A percentile compares a stretch with the other conserved stretches of the same genome.
Conservation (phyloP, 2,329 filamentous ascomycete genomes). For the Apiospora phragmitis region DNA sequence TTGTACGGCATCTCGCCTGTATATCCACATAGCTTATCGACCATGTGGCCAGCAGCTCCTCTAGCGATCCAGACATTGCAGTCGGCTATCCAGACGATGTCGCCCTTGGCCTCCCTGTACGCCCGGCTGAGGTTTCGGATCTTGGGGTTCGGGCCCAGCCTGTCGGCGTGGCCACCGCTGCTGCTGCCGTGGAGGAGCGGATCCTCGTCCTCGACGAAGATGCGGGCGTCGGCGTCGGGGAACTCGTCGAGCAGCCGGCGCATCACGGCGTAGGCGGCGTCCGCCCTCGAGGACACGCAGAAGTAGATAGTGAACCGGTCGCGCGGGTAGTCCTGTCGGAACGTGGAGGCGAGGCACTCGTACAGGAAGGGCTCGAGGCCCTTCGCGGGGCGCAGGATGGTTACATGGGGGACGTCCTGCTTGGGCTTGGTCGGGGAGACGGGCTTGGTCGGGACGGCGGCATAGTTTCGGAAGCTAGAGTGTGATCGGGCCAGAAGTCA, state of each 20-base stretch:
- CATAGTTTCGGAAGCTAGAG: conserved; percentile 54
- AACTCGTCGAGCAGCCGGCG: conserved; percentile 73
- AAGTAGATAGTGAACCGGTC: conserved; percentile 78
- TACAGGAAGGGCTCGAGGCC: conserved; percentile 88
- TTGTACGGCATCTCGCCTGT: conserved; percentile 65
- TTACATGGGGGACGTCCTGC: conserved; percentile 73
- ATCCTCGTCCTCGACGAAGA: conserved; percentile 84
- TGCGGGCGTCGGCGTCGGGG: conserved; percentile 65
- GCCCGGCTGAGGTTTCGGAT: conserved; percentile 94
- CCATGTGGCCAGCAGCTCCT: conserved; percentile 82
- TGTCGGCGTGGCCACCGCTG: conserved; percentile 39
- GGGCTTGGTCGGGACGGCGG: conserved; percentile 47
- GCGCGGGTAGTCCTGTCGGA: conserved; percentile 77
- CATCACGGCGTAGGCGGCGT: conserved; percentile 77
- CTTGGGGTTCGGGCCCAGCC: conserved; percentile 94
- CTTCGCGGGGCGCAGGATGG: conserved; percentile 90
- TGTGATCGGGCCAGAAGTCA: conserved; percentile 5
- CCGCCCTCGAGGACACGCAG: conserved; percentile 73
- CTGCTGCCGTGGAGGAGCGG: conserved; percentile 60
- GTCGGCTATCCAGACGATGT: conserved; percentile 92
- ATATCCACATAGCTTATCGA: conserved; percentile 79
- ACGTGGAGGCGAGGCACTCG: conserved; percentile 86
- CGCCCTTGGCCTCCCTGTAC: conserved; percentile 83
- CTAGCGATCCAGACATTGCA: conserved; percentile 92
- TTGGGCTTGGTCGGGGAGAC: conserved; percentile 51